Evolutionary conservation across 768 basidiomycete species (phyloP).

Genomic region (Trametes gibbosa): DNA sequence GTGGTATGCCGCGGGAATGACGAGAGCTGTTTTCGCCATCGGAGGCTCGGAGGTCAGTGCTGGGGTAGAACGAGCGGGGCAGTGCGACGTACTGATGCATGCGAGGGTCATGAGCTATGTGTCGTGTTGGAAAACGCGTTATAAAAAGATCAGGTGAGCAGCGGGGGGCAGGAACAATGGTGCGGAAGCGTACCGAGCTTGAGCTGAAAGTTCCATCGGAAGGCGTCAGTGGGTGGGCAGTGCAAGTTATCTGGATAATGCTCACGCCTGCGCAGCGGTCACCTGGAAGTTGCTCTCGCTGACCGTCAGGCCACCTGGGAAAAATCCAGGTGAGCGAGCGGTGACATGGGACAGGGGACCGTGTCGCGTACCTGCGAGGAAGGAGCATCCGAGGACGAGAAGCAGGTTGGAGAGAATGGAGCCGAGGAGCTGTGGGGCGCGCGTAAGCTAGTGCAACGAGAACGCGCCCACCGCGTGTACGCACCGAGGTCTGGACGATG

Average conservation of each 20-base stretch:
- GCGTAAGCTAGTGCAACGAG: neutral
- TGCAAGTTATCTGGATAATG: constrained; percentile 17
- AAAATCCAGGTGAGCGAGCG: neutral
- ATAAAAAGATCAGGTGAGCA: neutral
- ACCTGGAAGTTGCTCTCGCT: constrained; percentile 72
- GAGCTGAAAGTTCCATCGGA: constrained; percentile 27
- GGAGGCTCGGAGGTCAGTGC: neutral
- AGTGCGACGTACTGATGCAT: constrained; percentile 64
- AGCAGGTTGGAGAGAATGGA: constrained; percentile 90
- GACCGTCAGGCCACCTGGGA: constrained; percentile 61
- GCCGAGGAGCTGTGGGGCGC: constrained; percentile 66
- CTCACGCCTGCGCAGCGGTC: constrained; percentile 86
- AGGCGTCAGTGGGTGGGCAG: constrained; percentile 10
- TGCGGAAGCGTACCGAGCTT: constrained; percentile 36
- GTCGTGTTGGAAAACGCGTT: neutral
- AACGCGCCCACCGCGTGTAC: constrained; percentile 20
- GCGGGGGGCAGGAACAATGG: neutral
- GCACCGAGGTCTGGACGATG: constrained; percentile 88
- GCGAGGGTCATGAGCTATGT: constrained; percentile 78
- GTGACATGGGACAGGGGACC: neutral
- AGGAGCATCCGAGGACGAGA: constrained; percentile 87
- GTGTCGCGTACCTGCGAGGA: constrained; percentile 63
- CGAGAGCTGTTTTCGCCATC: constrained; percentile 49
- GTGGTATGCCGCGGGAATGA: constrained; percentile 88
- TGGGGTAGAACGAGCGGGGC: neutral